Evolutionary conservation across 495 filamentous ascomycete species (phyloP), one percentile per base, ranked within the genome.

Genomic region (Sabuloglossum arenarium): DNA sequence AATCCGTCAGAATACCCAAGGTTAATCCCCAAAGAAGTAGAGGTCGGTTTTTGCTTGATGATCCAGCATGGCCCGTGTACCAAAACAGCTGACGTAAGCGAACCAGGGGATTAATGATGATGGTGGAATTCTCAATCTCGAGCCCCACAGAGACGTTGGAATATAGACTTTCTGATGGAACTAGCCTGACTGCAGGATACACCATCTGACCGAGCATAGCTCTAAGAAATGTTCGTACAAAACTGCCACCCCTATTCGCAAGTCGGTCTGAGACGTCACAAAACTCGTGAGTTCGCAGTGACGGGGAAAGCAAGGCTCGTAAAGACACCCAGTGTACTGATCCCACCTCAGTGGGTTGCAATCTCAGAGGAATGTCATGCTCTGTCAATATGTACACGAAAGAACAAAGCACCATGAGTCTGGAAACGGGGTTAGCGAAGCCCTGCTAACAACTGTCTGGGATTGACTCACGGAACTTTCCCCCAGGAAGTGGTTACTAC

Each of bases 261-360:
- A 83, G 73, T 3, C 83, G 79, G 58, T 78, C 75, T 3, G 80
- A 77, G 55, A 86, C 76, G 63, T 87, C 80, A 52, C 80, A 77
- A 63, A 73, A 73, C 64, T 80, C 77, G 42, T 75, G 70, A 0
- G 80, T 85, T n/a, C 82, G 73, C 16, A 75, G 66, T 0, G 68
- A 69, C 4, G 84, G 77, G 1, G 80, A 76, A 27, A 85, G 67
- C 3, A 89, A 74, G 27, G 76, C 75, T 55, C 76, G 71, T 0
- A 88, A 65, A 8, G 85, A 76, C 23, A 89, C 81, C 85, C 85
- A 89, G 65, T 89, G 85, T 4, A 76, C 78, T 1, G 83, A 82
- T 30, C 78, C 79, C 9, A 87, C 81, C 68, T 89, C 85, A 3
- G 79, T 75, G 1, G 82, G 81, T 61, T 88, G 83, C 24, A 88